Base-by-base conservation (phyloP, 2,329 filamentous ascomycete species). In the Fusarium sublunatum region DNA sequence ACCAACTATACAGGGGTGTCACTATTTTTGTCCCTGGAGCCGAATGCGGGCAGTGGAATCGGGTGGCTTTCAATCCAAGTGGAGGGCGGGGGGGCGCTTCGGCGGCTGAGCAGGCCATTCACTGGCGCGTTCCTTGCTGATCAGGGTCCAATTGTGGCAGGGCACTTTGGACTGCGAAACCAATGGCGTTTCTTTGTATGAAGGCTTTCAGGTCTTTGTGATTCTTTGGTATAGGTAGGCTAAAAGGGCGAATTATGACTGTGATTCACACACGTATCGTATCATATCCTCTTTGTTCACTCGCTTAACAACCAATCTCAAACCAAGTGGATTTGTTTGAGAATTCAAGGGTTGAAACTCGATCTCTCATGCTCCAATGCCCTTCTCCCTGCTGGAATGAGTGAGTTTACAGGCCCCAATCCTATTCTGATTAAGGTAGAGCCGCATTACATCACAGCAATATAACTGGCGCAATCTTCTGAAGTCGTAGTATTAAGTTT, bases 1-100 rank as follows among this genome's bases (percentile, higher is more conserved):
- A 53, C 41, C 29, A 31, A 43, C 2, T 60, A 61, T 60, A 61
- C 57, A 60, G 39, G 57, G 57, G 53, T 64, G 50, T 58, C 64
- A 60, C 61, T 67, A 67, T 67, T 67, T 67, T 65, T 54, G 60
- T 55, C 56, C 39, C 43, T 52, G 41, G 43, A 49, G 52, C 50
- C 45, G 22, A 59, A 54, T 64, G 64, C 64, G 61, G 61, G 61
- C 41, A 51, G 57, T 68, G 19, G 19, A 19, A 19, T 19, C 19
- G 19, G 19, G 19, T 19, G 64, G 60, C 57, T 67, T 53, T 67
- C 57, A 51, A 40, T 38, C 19, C 35, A 52, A 35, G 31, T 32
- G 31, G 31, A 32, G 31, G 46, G 55, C 19, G 32, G 55, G 53
- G 53, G 57, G 48, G 56, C 57, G 58, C 57, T 61, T 61, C 49